Evolutionary conservation across 1,284 basidiomycete genomes (phyloP).

Genomic region (Leccinum insolens): DNA sequence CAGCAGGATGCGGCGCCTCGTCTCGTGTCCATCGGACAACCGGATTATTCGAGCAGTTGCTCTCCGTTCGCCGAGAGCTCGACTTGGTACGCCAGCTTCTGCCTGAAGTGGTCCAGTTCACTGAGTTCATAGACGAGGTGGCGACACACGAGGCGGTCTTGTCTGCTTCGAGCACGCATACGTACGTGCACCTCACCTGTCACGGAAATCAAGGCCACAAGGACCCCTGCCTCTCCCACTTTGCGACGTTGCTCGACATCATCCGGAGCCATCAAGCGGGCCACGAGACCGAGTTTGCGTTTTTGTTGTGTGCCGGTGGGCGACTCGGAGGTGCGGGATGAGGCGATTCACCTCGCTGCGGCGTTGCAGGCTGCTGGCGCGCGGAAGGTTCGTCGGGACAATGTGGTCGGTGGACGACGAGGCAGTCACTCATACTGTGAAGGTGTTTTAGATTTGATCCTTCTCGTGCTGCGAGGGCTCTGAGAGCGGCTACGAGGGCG

Average conservation of each 20-base stretch:
- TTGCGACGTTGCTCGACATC: constrained; percentile 25
- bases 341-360: constrained; percentile 39
- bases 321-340: constrained; percentile 29
- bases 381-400: constrained; percentile 40
- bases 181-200: constrained; percentile 19
- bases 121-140: no score
- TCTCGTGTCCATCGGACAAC: constrained; percentile 22
- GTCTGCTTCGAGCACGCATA: constrained; percentile 4
- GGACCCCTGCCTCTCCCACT: constrained; percentile 20
- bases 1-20: background rate
- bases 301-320: constrained; percentile 30
- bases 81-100: no score
- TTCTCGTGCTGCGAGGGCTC: constrained; percentile 17
- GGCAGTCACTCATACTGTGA: constrained; percentile 14
- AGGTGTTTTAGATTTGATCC: constrained; percentile 26
- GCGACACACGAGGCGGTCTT: no score
- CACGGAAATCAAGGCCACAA: constrained; percentile 17
- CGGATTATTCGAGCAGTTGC: constrained; percentile 2
- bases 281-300: constrained; percentile 30
- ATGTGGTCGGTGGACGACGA: constrained; percentile 36
- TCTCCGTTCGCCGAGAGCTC: no score
- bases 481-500: constrained; percentile 15
- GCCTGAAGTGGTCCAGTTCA: no score
- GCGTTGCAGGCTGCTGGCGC: constrained; percentile 39
- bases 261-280: constrained; percentile 15